phyloP scores from a whole-genome alignment of 768 basidiomycete genomes.

The Agaricus blazei region DNA sequence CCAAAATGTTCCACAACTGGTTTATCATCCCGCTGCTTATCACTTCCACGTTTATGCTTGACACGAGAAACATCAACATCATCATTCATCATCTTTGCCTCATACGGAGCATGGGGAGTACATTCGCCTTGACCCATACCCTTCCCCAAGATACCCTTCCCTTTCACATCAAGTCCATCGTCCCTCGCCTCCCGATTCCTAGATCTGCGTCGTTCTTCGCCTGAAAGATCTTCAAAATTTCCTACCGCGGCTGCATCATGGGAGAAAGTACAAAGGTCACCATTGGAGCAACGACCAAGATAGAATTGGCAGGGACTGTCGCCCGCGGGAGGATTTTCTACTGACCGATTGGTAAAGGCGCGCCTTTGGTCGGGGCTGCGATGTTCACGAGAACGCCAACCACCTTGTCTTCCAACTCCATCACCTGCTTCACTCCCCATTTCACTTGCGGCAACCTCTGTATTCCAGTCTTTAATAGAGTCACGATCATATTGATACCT shows the following conservation, averaged over 20 bases:
- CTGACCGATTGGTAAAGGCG: conserved; percentile 7
- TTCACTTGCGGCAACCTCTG: conserved; percentile 2
- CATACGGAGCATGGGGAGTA: neutral
- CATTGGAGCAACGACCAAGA: conserved; percentile 15
- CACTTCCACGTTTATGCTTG: conserved; percentile 2
- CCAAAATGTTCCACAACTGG: conserved; percentile 12
- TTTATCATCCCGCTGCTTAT: conserved; percentile 11
- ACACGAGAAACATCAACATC: neutral
- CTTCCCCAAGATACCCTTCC: neutral
- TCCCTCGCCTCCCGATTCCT: neutral
- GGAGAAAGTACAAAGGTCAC: conserved; percentile 17
- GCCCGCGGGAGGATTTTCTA: conserved; percentile 7
- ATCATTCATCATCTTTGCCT: conserved; percentile 1
- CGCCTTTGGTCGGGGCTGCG: neutral
- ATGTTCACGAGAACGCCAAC: neutral
- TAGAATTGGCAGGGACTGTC: conserved; percentile 9
- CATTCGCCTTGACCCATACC: neutral
- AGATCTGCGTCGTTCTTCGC: neutral
- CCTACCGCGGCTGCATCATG: conserved; percentile 15
- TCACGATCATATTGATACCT: neutral
- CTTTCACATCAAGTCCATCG: neutral
- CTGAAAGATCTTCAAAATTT: neutral
- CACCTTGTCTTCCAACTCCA: neutral
- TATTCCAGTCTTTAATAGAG: conserved; percentile 2
- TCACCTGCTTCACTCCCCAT: neutral